A percentile compares a stretch with the other conserved stretches of the same genome.
Conservation (phyloP, 169 alveolate species). For the Babesia bovis region DNA sequence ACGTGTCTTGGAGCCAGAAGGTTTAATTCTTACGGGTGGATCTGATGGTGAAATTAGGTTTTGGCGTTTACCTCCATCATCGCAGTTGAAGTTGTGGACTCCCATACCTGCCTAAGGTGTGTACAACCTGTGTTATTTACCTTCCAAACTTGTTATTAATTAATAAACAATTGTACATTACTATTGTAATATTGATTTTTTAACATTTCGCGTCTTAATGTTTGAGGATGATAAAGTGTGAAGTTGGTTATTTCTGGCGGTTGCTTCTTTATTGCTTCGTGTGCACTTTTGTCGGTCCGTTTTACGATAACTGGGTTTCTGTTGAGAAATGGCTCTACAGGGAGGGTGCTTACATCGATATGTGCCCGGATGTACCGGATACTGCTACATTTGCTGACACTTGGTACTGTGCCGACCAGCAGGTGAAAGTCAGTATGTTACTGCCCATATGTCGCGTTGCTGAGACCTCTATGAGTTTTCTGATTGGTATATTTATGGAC, state of each 20-base stretch:
- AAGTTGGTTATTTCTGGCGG: slow-evolving; percentile 25
- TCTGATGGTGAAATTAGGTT: slow-evolving; percentile 58
- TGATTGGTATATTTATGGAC: slow-evolving; percentile 57
- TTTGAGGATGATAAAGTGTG: not conserved
- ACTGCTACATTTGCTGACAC: slow-evolving; percentile 4
- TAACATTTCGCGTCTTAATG: not conserved
- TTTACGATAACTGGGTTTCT: slow-evolving; percentile 64
- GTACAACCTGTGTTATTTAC: not conserved
- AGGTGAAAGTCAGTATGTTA: slow-evolving; percentile 17
- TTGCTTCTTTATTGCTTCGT: slow-evolving; percentile 26
- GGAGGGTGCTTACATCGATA: slow-evolving; percentile 25
- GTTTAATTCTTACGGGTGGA: slow-evolving; percentile 57
- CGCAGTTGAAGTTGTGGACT: slow-evolving; percentile 9
- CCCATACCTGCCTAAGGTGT: slow-evolving; percentile 2
- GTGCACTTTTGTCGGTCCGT: slow-evolving; percentile 56
- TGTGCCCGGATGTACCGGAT: slow-evolving; percentile 7
- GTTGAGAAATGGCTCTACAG: slow-evolving; percentile 47
- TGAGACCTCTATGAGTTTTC: slow-evolving; percentile 29
- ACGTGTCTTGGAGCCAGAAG: slow-evolving; percentile 37
- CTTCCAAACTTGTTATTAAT: too few species aligned
- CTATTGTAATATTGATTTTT: not conserved
- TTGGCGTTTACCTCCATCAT: slow-evolving; percentile 59
- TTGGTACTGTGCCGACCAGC: slow-evolving; percentile 56
- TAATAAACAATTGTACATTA: not conserved
- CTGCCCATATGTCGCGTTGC: slow-evolving; percentile 39